Conservation (phyloP, 2,329 filamentous ascomycete species). For the Hirsutella minnesotensis region DNA sequence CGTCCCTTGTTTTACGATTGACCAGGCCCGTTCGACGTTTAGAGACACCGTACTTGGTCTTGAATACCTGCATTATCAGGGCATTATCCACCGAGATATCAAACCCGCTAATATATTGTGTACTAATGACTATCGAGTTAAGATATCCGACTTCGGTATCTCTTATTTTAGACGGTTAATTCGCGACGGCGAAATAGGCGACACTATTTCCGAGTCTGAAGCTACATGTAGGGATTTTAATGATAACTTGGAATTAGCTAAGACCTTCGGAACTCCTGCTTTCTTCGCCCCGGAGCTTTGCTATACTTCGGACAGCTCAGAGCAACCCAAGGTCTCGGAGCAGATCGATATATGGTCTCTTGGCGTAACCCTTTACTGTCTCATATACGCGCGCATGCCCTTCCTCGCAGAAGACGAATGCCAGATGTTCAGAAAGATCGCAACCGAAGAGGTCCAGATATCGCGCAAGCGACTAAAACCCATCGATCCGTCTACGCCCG, state of each 20-base stretch:
- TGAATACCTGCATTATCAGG: no score
- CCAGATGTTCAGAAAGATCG: conserved; percentile 83
- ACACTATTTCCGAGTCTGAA: conserved; percentile 66
- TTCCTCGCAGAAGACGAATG: conserved; percentile 89
- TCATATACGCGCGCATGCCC: conserved; percentile 82
- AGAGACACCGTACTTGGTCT: no score
- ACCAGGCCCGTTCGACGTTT: conserved; percentile 73
- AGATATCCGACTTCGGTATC: conserved; percentile 97
- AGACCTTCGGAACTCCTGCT: conserved; percentile 97
- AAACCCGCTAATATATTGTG: no score
- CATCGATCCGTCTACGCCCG: conserved; percentile 47
- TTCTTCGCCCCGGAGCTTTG: conserved; percentile 97
- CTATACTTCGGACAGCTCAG: conserved; percentile 60
- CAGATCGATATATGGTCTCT: conserved; percentile 97
- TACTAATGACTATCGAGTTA: conserved; percentile 79
- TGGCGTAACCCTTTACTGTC: no score
- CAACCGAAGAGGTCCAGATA: conserved; percentile 84
- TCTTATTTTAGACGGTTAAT: conserved; percentile 90
- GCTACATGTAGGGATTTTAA: conserved; percentile 79
- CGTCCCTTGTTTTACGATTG: conserved; percentile 83
- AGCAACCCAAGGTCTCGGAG: conserved; percentile 70
- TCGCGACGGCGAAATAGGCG: conserved; percentile 68
- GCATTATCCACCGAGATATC: no score
- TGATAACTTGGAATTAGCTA: conserved; percentile 90
- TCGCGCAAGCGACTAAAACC: conserved; percentile 73